Percentiles rank a stretch among this genome's conserved stretches.
phyloP scores from a whole-genome alignment of 2,329 filamentous ascomycete genomes.

The Nigrospora sphaerica region DNA sequence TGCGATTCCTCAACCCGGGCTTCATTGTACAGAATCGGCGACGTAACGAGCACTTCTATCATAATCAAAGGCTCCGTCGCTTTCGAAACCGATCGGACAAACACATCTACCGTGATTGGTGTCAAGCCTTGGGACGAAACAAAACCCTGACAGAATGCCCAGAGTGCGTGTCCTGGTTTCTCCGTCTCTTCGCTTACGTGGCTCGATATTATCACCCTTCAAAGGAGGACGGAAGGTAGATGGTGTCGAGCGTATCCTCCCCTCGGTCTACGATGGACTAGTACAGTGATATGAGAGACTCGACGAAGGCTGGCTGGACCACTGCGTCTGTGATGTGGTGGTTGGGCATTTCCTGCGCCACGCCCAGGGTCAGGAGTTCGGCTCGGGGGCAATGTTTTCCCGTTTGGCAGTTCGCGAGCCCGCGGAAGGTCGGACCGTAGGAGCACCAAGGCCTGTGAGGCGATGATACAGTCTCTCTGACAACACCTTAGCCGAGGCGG shows the following conservation, averaged over 20 bases:
- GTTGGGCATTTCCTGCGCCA: slow-evolving; percentile 31
- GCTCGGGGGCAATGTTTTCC: slow-evolving; percentile 24
- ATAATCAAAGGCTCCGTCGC: slow-evolving; percentile 4
- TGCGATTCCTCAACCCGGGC: slow-evolving; percentile 16
- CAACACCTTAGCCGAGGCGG: slow-evolving; percentile 20
- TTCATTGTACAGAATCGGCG: slow-evolving; percentile 11
- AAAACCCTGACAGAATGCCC: slow-evolving; percentile 26
- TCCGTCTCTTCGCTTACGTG: slow-evolving; percentile 16
- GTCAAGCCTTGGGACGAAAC: slow-evolving; percentile 20
- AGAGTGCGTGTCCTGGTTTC: slow-evolving; percentile 22
- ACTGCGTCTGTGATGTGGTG: slow-evolving; percentile 22
- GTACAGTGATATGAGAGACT: slow-evolving; percentile 33
- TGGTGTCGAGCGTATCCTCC: slow-evolving; percentile 19
- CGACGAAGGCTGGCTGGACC: slow-evolving; percentile 31
- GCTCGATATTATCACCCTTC: slow-evolving; percentile 28
- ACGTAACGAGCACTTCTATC: slow-evolving; percentile 14
- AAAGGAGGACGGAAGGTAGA: slow-evolving; percentile 36
- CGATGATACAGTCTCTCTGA: slow-evolving; percentile 35
- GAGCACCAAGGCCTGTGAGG: slow-evolving; percentile 6
- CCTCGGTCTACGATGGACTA: slow-evolving; percentile 29
- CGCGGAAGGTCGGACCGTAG: slow-evolving; percentile 14
- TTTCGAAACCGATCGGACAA: slow-evolving; percentile 11
- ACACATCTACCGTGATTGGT: slow-evolving; percentile 28
- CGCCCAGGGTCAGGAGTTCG: slow-evolving; percentile 26
- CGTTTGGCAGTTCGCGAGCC: slow-evolving; percentile 37